A percentile compares a stretch with the other conserved stretches of the same genome.
Conservation (phyloP, 2,329 filamentous ascomycete genomes). For the Aspergillus calidoustus region DNA sequence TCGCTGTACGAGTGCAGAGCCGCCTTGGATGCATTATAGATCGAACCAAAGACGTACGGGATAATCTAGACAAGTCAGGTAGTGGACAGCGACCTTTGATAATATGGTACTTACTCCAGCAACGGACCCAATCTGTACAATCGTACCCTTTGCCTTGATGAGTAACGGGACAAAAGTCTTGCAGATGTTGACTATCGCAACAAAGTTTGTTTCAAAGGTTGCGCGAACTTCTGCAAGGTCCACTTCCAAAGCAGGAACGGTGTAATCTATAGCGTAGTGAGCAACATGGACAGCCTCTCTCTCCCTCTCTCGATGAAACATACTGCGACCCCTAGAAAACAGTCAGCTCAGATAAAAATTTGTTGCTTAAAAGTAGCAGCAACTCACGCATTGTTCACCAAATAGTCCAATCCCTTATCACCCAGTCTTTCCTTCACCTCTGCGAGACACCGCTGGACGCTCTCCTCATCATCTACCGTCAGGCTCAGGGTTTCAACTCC, state of each 20-base stretch:
- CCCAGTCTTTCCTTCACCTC: conserved; percentile 53
- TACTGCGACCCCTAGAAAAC: conserved; percentile 36
- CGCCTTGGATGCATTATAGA: conserved; percentile 65
- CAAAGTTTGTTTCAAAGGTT: conserved; percentile 61
- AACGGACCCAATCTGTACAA: conserved; percentile 52
- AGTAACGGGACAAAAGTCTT: conserved; percentile 61
- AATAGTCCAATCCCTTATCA: conserved; percentile 57
- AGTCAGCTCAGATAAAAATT: conserved; percentile 16
- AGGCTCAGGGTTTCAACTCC: conserved; percentile 61
- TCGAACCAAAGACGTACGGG: conserved; percentile 50
- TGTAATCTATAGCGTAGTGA: conserved; percentile 51
- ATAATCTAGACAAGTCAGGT: conserved; percentile 36
- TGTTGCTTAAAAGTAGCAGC: neutral
- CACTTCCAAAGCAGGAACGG: conserved; percentile 61
- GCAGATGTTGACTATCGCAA: conserved; percentile 62
- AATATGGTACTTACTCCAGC: conserved; percentile 38
- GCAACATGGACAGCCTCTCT: neutral
- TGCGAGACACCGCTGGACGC: conserved; percentile 52
- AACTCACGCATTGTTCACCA: conserved; percentile 62
- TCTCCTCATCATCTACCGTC: conserved; percentile 57
- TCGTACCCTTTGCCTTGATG: conserved; percentile 49
- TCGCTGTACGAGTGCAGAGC: conserved; percentile 63
- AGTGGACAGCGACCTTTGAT: neutral
- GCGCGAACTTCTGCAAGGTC: conserved; percentile 52
- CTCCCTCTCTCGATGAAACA: conserved; percentile 12